Conservation (phyloP, 345 rosid species). For the Gossypium longicalyx region DNA sequence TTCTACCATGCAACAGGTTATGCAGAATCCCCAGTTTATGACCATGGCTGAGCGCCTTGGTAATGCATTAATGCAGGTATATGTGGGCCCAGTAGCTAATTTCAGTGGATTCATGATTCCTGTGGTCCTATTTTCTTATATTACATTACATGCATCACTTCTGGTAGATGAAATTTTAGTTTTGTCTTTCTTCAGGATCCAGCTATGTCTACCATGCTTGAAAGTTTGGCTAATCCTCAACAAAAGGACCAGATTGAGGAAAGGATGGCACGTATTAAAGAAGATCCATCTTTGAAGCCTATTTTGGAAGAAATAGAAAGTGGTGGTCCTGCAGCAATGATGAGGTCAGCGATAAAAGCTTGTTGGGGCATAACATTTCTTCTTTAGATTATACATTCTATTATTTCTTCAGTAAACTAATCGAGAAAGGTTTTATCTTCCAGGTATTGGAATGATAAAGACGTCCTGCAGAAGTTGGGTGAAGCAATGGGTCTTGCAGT, state of each 20-base stretch:
- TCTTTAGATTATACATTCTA: background rate
- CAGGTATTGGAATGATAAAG: conserved; percentile 98
- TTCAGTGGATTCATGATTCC: background rate
- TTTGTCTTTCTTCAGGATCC: conserved; percentile 60
- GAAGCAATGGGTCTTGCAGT: conserved; percentile 96
- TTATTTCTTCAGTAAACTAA: conserved; percentile 4
- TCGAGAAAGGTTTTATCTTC: conserved; percentile 12
- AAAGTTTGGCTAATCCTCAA: conserved; percentile 71
- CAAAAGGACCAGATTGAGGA: conserved; percentile 85
- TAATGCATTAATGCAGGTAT: conserved; percentile 80
- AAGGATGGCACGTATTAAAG: conserved; percentile 75
- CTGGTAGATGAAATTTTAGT: conserved; percentile 11
- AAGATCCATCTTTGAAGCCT: conserved; percentile 84
- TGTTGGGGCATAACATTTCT: conserved; percentile 3
- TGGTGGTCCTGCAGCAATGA: conserved; percentile 93
- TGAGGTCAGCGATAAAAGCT: conserved; percentile 54
- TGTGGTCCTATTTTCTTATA: background rate
- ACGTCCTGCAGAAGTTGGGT: conserved; percentile 82
- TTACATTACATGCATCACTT: conserved; percentile 1
- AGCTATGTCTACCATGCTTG: conserved; percentile 90
- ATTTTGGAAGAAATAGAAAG: conserved; percentile 85
- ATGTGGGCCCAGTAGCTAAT: background rate
- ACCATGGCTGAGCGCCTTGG: conserved; percentile 97
- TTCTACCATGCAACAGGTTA: conserved; percentile 89
- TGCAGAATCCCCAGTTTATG: conserved; percentile 95